Conservation (phyloP, 805 yeast genomes). For the Tetrapisispora taiwanensis region DNA sequence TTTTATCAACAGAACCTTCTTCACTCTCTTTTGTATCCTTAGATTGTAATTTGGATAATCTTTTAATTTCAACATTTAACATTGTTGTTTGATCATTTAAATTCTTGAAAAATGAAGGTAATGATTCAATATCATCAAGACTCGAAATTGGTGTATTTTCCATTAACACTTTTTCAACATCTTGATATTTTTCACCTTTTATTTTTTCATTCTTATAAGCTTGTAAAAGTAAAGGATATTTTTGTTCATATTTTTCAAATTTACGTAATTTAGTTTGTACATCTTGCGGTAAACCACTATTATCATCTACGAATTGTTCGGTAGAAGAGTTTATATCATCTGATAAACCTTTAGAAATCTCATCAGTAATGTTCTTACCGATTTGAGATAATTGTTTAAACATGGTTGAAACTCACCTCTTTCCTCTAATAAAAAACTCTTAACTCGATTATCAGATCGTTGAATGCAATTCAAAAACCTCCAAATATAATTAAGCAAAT, state of each 20-base stretch:
- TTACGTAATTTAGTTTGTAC: slow-evolving; percentile 57
- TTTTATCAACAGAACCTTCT: background rate
- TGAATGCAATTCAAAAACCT: too few species aligned
- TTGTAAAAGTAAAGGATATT: slow-evolving; percentile 73
- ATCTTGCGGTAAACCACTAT: slow-evolving; percentile 44
- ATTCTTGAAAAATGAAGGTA: slow-evolving; percentile 61
- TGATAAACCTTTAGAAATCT: slow-evolving; percentile 37
- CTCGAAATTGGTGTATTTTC: slow-evolving; percentile 77
- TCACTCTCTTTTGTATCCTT: slow-evolving; percentile 7
- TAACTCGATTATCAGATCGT: too few species aligned
- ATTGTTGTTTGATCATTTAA: slow-evolving; percentile 49
- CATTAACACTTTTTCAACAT: slow-evolving; percentile 58
- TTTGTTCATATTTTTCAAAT: slow-evolving; percentile 78
- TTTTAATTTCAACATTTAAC: slow-evolving; percentile 55
- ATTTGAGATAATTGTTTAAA: slow-evolving; percentile 50
- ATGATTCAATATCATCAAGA: slow-evolving; percentile 58
- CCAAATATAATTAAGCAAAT: too few species aligned
- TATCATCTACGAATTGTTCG: slow-evolving; percentile 15
- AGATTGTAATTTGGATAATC: slow-evolving; percentile 20
- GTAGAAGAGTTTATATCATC: slow-evolving; percentile 19
- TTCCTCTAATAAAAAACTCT: too few species aligned
- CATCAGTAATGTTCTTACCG: slow-evolving; percentile 55
- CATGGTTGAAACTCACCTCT: slow-evolving; percentile 30
- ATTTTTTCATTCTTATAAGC: slow-evolving; percentile 79
- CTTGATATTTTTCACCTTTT: slow-evolving; percentile 46